A percentile compares a stretch with the other conserved stretches of the same genome.
Evolutionary conservation across 345 rosid species (phyloP).

Genomic region (Populus alba): DNA sequence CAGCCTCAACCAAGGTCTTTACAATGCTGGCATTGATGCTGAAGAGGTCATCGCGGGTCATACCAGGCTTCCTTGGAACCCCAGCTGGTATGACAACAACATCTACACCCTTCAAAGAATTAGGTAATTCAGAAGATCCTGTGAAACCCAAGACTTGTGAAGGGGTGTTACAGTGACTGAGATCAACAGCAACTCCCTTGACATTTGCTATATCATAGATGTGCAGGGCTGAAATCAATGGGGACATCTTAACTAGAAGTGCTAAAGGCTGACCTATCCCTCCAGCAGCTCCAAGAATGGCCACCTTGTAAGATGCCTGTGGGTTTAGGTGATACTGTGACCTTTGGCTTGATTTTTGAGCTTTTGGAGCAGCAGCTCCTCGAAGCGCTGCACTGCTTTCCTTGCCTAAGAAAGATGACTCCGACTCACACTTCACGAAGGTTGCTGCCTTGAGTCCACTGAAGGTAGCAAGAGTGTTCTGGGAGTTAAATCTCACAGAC

Average conservation of each 20-base stretch:
- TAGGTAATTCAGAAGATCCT: slow-evolving; percentile 65
- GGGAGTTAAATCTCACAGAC: slow-evolving; percentile 36
- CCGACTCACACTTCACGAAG: slow-evolving; percentile 46
- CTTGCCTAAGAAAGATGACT: slow-evolving; percentile 55
- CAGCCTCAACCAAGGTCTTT: slow-evolving; percentile 74
- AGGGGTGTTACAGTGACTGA: slow-evolving; percentile 95
- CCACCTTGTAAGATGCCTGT: slow-evolving; percentile 64
- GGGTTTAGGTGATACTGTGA: slow-evolving; percentile 45
- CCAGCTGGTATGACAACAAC: slow-evolving; percentile 94
- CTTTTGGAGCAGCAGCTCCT: slow-evolving; percentile 35
- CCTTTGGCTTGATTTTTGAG: slow-evolving; percentile 32
- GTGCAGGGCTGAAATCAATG: slow-evolving; percentile 68
- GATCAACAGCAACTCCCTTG: slow-evolving; percentile 91
- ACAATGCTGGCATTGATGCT: slow-evolving; percentile 86
- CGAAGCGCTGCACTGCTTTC: slow-evolving; percentile 47
- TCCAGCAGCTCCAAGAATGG: slow-evolving; percentile 90
- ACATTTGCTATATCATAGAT: slow-evolving; percentile 95
- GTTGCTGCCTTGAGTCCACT: slow-evolving; percentile 59
- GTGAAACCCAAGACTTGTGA: slow-evolving; percentile 81
- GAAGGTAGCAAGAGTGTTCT: slow-evolving; percentile 44
- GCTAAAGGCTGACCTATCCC: slow-evolving; percentile 91
- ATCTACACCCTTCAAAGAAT: slow-evolving; percentile 66
- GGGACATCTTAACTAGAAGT: slow-evolving; percentile 91
- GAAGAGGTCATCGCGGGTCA: slow-evolving; percentile 96
- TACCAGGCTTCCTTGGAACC: slow-evolving; percentile 91